Evolutionary conservation across 768 basidiomycete genomes (phyloP), one percentile per base, ranked within the genome.

Genomic region (Collybia sordida): DNA sequence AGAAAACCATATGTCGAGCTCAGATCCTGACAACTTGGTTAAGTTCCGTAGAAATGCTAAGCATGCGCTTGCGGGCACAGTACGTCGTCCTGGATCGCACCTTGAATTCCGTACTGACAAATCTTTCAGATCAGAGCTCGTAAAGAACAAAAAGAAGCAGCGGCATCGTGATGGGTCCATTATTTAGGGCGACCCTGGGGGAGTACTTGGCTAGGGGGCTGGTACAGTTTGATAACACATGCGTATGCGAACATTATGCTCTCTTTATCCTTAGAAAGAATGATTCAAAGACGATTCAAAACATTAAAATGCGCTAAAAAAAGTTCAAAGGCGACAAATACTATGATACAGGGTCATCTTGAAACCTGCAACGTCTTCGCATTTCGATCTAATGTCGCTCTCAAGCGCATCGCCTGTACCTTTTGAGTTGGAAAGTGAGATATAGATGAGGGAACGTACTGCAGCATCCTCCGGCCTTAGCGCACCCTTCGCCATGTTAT

Each of bases 401-500:
- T 77, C 51, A 92, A 65, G 49, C 89, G 78, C 47, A 85, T 71
- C 4, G 86, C 89, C 89, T 90, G 45, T 4, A 42, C 22, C 42
- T 23, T 31, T 17, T 45, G 28, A 34, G 45, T 31, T 28, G 21
- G 36, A 19, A 37, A 18, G 7, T 38, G 15, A 12, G 23, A 35
- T 15, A 35, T 31, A 45, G 43, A n/a, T 27, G 44, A 14, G 37
- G n/a, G 4, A 50, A 47, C 83, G 19, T 65, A 90, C 90, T 44
- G 90, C 88, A 45, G 86, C 88, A 64, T 93, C 90, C 64, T 93
- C 90, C 0, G 86, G 86, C 44, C 86, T 76, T 55, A 90, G 64
- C 0, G 89, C 88, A 2, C 89, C 90, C 66, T 93, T 92, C 2
- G 90, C 91, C 88, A 91, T 90, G 61, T 92, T 93, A 57, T 91